Base-by-base conservation (phyloP, 1,284 basidiomycete species). In the Omphalotus olearius region DNA sequence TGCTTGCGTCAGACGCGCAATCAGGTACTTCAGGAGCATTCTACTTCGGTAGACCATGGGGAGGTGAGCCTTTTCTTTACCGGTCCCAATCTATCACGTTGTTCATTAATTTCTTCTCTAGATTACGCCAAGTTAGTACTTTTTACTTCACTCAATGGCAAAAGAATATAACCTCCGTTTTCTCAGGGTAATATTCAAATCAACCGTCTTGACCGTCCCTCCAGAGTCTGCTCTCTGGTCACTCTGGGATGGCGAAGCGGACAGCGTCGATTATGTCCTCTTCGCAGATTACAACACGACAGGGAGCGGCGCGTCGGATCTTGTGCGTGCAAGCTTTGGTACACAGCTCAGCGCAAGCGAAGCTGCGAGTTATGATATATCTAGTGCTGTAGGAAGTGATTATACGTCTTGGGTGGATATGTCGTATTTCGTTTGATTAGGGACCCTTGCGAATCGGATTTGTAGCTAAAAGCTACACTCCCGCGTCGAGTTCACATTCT, bases 31-130 rank as follows among this genome's bases (percentile, higher is more conserved):
- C 62, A 16, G 69, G 66, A 17, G 67, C 70, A 3, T 64, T 68
- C 16, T 78, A 67, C 62, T 66, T 80, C 14, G 79, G 79, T 17
- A 65, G 79, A 6, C 79, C 79, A 35, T 81, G 79, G 79, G 68
- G 64, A 64, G 65, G 71, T 72, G 42, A 56, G 58, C 52, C 37
- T 4, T 14, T 11, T 28, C 5, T 23, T n/a, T 6, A 25, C 13
- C 33, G 39, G 2, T 13, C n/a, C 47, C 17, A 30, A 44, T 51
- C 14, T 48, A n/a, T 46, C 38, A 13, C 45, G 23, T n/a, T n/a
- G 40, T 20, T 7, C n/a, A n/a, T n/a, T 45, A 18, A 45, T 43
- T 18, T 44, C 37, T 39, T 28, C 46, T 17, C 36, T 38, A 70
- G 67, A 66, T 54, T 72, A 62, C 46, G 70, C 70, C 10, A 71